Percentiles rank a stretch among this genome's conserved stretches.
These are phyloP conservation scores for Murraya paniculata DNA, from an alignment of 345 rosid genomes.

Conservation along the genomic window DNA sequence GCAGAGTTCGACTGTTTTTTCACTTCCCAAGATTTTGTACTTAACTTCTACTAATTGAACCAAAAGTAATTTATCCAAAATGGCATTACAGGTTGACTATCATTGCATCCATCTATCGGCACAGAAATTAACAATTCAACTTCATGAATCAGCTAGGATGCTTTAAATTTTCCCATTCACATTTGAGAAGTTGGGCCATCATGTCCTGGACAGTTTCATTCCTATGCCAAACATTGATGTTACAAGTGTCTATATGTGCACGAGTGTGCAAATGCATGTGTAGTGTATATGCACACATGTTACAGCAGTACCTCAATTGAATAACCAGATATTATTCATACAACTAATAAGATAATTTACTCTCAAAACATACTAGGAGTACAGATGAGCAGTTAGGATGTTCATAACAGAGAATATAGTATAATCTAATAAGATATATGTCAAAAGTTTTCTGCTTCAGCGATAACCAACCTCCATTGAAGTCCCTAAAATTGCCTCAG, in stretches of 20 bases:
- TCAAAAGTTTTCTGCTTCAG: background rate
- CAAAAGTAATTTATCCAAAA: background rate
- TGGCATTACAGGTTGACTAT: background rate
- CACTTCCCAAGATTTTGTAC: background rate
- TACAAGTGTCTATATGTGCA: background rate
- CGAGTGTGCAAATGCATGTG: background rate
- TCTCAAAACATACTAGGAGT: background rate
- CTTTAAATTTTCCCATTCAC: background rate
- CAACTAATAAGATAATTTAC: background rate
- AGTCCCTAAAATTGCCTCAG: constrained; percentile 82
- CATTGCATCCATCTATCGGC: background rate
- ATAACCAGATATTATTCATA: background rate
- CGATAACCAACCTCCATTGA: constrained; percentile 47
- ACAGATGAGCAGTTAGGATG: background rate
- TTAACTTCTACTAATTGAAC: background rate
- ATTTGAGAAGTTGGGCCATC: background rate
- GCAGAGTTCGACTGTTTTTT: background rate
- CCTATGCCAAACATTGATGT: background rate
- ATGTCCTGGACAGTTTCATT: background rate
- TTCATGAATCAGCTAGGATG: background rate
- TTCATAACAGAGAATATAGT: background rate
- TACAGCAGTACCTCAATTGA: background rate
- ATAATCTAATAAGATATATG: background rate
- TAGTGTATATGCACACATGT: background rate
- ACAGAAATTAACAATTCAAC: background rate